Evolutionary conservation across 2,329 filamentous ascomycete genomes (phyloP).

Genomic region (Phialophora verrucosa): DNA sequence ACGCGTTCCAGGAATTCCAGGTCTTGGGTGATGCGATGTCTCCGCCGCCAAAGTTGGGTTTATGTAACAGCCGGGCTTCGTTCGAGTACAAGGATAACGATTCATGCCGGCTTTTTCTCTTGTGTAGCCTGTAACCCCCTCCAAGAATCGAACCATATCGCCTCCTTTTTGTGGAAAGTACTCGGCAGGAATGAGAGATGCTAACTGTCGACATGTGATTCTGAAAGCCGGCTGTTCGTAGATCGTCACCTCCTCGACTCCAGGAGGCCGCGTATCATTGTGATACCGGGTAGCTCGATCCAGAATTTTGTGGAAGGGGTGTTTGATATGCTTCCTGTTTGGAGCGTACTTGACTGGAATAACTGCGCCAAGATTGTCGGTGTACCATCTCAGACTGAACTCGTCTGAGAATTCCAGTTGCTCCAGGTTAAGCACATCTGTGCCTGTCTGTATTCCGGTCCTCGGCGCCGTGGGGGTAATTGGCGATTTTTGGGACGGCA

Average conservation of each 20-base stretch:
- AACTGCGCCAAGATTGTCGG: neutral
- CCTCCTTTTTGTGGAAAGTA: neutral
- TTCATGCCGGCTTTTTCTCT: neutral
- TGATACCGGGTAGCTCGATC: neutral
- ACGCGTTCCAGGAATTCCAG: neutral
- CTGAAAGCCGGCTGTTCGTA: neutral
- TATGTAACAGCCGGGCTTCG: neutral
- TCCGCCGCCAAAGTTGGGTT: neutral
- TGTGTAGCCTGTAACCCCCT: neutral
- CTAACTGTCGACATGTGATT: neutral
- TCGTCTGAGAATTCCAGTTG: neutral
- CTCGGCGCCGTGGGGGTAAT: neutral
- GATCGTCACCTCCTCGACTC: neutral
- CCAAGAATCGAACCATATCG: neutral
- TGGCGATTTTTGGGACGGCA: neutral
- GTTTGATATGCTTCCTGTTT: neutral
- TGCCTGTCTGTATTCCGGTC: neutral
- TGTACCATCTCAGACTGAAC: neutral
- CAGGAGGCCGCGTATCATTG: neutral
- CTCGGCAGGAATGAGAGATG: neutral
- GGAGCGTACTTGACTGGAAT: neutral
- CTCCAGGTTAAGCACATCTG: neutral
- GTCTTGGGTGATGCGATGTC: neutral
- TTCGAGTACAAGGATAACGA: neutral
- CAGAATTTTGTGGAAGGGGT: neutral